phyloP scores from a whole-genome alignment of 768 basidiomycete genomes.

The Daedalea quercina region DNA sequence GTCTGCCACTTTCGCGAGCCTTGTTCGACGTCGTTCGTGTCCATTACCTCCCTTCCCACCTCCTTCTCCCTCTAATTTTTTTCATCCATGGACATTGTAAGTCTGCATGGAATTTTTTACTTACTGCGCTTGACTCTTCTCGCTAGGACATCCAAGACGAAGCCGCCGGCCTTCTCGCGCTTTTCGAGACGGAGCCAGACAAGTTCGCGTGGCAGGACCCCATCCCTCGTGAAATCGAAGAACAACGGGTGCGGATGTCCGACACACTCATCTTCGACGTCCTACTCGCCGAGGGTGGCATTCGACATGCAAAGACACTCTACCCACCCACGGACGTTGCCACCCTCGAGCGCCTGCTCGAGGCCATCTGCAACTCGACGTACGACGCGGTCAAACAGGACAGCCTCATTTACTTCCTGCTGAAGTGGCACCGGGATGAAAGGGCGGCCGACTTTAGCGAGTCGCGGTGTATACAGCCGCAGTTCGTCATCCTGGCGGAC shows the following conservation, averaged over 20 bases:
- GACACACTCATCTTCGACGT: slow-evolving; percentile 71
- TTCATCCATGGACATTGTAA: background rate
- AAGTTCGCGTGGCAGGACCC: slow-evolving; percentile 56
- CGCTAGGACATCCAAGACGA: background rate
- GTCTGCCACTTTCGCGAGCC: no score
- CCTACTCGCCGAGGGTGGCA: slow-evolving; percentile 57
- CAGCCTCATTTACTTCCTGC: slow-evolving; percentile 71
- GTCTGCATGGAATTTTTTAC: background rate
- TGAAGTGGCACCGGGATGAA: slow-evolving; percentile 73
- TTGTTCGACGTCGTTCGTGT: no score
- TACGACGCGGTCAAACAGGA: slow-evolving; percentile 79
- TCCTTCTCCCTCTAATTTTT: background rate
- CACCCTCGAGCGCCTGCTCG: slow-evolving; percentile 49
- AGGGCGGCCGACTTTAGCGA: slow-evolving; percentile 44
- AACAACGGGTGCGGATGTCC: slow-evolving; percentile 52
- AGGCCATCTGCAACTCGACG: slow-evolving; percentile 49
- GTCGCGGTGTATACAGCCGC: slow-evolving; percentile 64
- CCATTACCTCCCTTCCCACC: no score
- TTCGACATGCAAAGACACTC: slow-evolving; percentile 46
- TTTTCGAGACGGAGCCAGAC: slow-evolving; percentile 45
- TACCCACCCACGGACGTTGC: slow-evolving; percentile 62
- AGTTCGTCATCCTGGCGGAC: slow-evolving; percentile 69
- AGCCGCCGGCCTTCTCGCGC: background rate
- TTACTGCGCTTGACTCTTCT: background rate
- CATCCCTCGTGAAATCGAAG: slow-evolving; percentile 50